These are phyloP conservation scores for Phytophthora sansomeana DNA, from an alignment of 352 stramenopile genomes.

Conservation along the genomic window DNA sequence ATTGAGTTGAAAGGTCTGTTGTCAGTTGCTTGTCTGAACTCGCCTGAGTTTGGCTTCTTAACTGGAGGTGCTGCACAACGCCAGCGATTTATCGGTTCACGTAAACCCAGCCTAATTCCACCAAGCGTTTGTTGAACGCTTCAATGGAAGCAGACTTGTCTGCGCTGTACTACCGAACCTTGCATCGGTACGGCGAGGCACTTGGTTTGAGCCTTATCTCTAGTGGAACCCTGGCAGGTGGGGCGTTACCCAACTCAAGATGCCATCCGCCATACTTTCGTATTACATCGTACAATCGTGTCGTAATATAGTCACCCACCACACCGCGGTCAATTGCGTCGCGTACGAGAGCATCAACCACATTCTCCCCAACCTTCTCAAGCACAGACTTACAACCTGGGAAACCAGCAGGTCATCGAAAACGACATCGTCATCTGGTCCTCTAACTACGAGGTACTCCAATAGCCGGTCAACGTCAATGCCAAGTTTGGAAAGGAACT, in stretches of 20 bases:
- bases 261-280: conserved; percentile 5
- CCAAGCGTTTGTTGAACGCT: conserved; percentile 1
- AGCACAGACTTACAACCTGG: too few relatives aligned
- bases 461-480: conserved; percentile 18
- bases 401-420: conserved; percentile 10
- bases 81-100: conserved; percentile 4
- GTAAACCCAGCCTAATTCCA: conserved; percentile 12
- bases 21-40: conserved; percentile 2
- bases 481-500: conserved; percentile 2
- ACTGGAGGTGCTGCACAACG: conserved; percentile 6
- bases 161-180: conserved; percentile 11
- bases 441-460: conserved; percentile 3
- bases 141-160: conserved; percentile 5
- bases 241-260: conserved; percentile 6
- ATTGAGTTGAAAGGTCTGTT: background rate
- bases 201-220: conserved; percentile 1
- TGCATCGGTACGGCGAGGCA: conserved; percentile 12
- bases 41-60: conserved; percentile 3
- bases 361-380: conserved; percentile 4
- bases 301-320: conserved; percentile 4
- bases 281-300: background rate
- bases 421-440: background rate
- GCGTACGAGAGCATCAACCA: background rate
- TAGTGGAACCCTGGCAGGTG: background rate
- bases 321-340: conserved; percentile 9